Base-by-base conservation (phyloP, 257 asterid genomes). In the Penstemon barbatus region DNA sequence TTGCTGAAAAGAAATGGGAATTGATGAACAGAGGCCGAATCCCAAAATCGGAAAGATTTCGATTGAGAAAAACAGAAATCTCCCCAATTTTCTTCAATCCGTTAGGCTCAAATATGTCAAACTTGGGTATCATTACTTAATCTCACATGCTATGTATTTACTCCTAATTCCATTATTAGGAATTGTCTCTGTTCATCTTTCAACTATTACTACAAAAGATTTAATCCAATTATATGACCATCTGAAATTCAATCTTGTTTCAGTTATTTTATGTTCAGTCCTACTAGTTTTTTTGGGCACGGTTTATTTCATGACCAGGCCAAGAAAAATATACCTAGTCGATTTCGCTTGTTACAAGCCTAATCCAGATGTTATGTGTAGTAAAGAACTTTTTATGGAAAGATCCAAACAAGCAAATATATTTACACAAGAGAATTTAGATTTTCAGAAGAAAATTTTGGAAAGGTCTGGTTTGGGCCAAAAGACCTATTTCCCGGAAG, bases 61-160 rank as follows among this genome's bases (percentile, higher is more conserved):
- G 7, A 63, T 25, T 41, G 61, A 63, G 11, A 8, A 61, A 3
- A 10, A 7, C 8, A 73, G 5, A 5, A 55, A 46, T 19, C 50
- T 69, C 41, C 79, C 79, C 4, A 69, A 70, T 45, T 75, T 58
- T 50, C 79, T 57, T 25, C 60, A 55, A 6, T 71, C 74, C 0
- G 74, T 72, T 3, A 62, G 46, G 25, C 81, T 77, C 40, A 77
- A 77, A 69, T 77, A 77, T 72, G 81, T 77, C 46, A 77, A 77
- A 42, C 75, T 77, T 41, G 81, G 81, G 5, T 72, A 72, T 49
- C 78, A 77, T 52, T 72, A 72, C 43, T 41, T 72, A 57, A 33
- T 77, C 13, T 61, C 69, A 10, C 37, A 72, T 38, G 78, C 81
- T 44, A 68, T 77, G 53, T 72, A 56, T 50, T 8, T 77, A 43